Base-by-base conservation (phyloP, 352 stramenopile genomes). In the Globisporangium spinosum region DNA sequence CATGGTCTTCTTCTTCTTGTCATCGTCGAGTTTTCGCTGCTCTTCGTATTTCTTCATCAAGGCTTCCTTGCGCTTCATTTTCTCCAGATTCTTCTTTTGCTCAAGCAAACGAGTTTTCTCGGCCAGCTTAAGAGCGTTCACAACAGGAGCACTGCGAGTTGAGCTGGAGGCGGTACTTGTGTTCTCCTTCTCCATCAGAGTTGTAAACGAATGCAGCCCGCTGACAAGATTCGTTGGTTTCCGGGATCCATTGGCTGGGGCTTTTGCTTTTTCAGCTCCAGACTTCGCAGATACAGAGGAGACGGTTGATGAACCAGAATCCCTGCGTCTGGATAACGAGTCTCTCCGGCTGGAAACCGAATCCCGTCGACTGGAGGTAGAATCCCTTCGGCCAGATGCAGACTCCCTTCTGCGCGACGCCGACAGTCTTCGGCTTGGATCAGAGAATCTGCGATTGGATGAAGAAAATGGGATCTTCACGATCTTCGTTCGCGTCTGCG, bases 1-100 rank as follows among this genome's bases (percentile, higher is more conserved):
- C 5, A 73, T 57, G n/a, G 62, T 65, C 54, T 79, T 78, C 67
- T 89, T 89, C 58, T 81, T 89, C 68, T 91, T 86, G 9, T 90
- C 77, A 22, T 91, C 87, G 54, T 91, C 88, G 1, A 73, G 64
- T 51, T 78, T 80, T 2, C 78, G 76, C 65, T 93, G 78, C 54
- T 93, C 83, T 62, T 91, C 86, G 58, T 91, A 85, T 57, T 79
- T 89, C 67, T 84, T 86, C 63, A 80, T 80, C 55, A 92, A 67
- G 10, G 81, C 81, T 27, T 89, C 78, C 64, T 89, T 88, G 9
- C 82, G 77, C 45, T 82, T 83, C 58, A 76, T 67, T 55, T 90
- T 89, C 54, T 92, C 84, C 9, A 82, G 23, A 27, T 67, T 76
- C 65, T 86, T 90, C 72, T 89, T 90, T 69, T 91, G 78, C 70